Evolutionary conservation across 2,329 filamentous ascomycete species (phyloP).

Genomic region (Colletotrichum tamarilloi): DNA sequence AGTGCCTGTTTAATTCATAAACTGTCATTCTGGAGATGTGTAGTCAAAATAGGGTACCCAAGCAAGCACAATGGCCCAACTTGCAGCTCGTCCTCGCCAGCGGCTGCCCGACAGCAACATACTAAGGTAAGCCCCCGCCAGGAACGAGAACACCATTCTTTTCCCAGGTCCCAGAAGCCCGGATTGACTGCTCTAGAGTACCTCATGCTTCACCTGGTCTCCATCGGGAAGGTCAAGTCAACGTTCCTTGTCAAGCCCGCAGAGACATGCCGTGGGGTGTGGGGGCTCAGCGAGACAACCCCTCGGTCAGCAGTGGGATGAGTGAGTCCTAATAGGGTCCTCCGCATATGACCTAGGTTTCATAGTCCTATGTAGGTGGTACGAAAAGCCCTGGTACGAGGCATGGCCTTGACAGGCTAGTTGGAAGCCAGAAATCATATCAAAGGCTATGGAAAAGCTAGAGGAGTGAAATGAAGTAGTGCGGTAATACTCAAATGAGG

Average conservation of each 20-base stretch:
- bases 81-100: not conserved
- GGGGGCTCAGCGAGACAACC: slow-evolving; percentile 17
- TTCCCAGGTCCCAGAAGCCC: not conserved
- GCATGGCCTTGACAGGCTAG: not conserved
- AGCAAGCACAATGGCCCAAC: not conserved
- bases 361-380: not conserved
- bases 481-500: no score
- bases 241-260: slow-evolving; percentile 8
- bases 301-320: slow-evolving; percentile 13
- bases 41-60: slow-evolving; percentile 3
- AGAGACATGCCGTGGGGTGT: slow-evolving; percentile 12
- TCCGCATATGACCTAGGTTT: not conserved
- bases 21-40: not conserved
- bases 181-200: not conserved
- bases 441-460: no score
- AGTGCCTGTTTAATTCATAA: not conserved
- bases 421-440: not conserved
- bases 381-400: not conserved
- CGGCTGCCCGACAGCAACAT: not conserved
- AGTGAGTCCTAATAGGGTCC: not conserved
- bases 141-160: not conserved
- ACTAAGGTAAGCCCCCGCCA: no score
- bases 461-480: no score
- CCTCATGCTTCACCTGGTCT: not conserved
- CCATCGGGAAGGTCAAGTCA: slow-evolving; percentile 3